These are phyloP conservation scores for Populus alba DNA, from an alignment of 345 rosid species.

Conservation along the genomic window DNA sequence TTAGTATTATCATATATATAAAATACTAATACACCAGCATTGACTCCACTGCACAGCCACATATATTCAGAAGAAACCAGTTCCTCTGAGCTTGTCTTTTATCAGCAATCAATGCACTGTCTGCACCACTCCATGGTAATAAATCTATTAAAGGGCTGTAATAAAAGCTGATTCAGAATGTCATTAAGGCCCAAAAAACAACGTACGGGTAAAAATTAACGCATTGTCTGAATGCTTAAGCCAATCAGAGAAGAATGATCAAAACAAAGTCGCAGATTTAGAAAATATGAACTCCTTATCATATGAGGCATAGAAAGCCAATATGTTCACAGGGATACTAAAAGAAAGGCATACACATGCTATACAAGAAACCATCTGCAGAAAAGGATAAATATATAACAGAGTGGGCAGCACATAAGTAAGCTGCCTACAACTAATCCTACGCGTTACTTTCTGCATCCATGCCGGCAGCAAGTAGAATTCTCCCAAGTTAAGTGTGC, in stretches of 20 bases:
- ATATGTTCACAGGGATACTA: background rate
- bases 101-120: background rate
- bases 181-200: background rate
- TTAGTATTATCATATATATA: too few species aligned
- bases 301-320: background rate
- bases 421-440: background rate
- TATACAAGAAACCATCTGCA: background rate
- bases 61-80: background rate
- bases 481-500: slow-evolving; percentile 5
- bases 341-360: background rate
- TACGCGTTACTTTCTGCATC: background rate
- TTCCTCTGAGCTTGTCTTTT: background rate
- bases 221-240: background rate
- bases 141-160: background rate
- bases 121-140: background rate
- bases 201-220: background rate
- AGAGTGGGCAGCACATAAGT: background rate
- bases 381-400: background rate
- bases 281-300: background rate
- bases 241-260: background rate
- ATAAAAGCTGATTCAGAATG: background rate
- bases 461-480: background rate
- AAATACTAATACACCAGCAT: too few species aligned
- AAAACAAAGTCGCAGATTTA: background rate
- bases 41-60: background rate